Evolutionary conservation across 2,329 filamentous ascomycete species (phyloP).

Genomic region (Ascochyta clinopodiicola): DNA sequence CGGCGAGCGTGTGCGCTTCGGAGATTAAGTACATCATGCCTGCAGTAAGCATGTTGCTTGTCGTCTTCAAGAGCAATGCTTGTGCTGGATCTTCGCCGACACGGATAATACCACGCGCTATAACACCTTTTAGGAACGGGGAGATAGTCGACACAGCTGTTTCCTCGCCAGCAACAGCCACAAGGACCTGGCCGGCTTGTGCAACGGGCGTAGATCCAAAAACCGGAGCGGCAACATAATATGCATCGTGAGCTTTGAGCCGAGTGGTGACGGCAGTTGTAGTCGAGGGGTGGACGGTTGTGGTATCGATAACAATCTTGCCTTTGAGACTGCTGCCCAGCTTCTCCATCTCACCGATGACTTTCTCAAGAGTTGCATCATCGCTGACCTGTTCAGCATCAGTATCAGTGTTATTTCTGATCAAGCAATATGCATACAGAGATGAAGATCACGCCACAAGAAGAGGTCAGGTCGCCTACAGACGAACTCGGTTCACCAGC

Average conservation of each 20-base stretch:
- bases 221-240: conserved; percentile 56
- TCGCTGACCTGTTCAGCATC: conserved; percentile 43
- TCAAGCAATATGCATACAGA: conserved; percentile 35
- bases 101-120: conserved; percentile 51
- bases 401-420: neutral
- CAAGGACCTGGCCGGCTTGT: conserved; percentile 54
- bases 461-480: conserved; percentile 26
- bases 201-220: conserved; percentile 61
- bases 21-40: conserved; percentile 58
- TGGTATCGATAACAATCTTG: conserved; percentile 59
- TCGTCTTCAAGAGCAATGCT: conserved; percentile 57
- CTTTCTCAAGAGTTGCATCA: conserved; percentile 49
- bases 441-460: conserved; percentile 38
- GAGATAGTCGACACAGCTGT: conserved; percentile 45
- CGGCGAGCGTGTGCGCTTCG: conserved; percentile 59
- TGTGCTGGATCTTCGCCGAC: conserved; percentile 54
- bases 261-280: conserved; percentile 38
- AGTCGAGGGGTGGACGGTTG: conserved; percentile 58
- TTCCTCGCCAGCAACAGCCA: conserved; percentile 54
- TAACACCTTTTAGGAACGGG: conserved; percentile 52
- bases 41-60: conserved; percentile 58
- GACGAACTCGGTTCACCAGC: conserved; percentile 27
- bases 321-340: conserved; percentile 26
- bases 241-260: conserved; percentile 37
- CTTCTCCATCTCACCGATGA: conserved; percentile 36